Evolutionary conservation across 1,284 basidiomycete species (phyloP).

Genomic region (Gymnopus androsaceus): DNA sequence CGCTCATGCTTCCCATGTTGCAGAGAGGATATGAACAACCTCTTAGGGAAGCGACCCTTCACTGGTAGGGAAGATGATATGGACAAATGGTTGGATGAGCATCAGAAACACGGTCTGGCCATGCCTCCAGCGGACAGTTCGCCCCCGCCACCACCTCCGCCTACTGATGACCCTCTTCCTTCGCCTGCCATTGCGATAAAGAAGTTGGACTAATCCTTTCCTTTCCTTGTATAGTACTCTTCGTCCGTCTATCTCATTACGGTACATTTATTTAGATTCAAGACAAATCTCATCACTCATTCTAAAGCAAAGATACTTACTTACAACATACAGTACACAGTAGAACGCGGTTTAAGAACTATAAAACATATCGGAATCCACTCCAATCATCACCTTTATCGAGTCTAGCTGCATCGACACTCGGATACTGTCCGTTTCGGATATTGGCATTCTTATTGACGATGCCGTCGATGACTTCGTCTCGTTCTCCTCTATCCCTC

Average conservation of each 20-base stretch:
- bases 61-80: conserved; percentile 80
- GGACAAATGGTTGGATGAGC: conserved; percentile 90
- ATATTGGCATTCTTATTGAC: conserved; percentile 40
- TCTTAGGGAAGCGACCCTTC: conserved; percentile 88
- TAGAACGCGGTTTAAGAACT: not conserved
- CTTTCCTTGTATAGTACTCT: conserved; percentile 11
- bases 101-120: conserved; percentile 54
- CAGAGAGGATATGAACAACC: conserved; percentile 81
- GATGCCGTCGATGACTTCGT: conserved; percentile 60
- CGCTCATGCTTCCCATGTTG: conserved; percentile 5
- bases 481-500: conserved; percentile 63
- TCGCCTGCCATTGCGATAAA: conserved; percentile 52
- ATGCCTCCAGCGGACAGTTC: conserved; percentile 58
- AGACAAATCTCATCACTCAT: conserved; percentile 24
- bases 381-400: conserved; percentile 62
- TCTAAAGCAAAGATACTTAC: not conserved
- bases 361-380: conserved; percentile 52
- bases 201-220: conserved; percentile 10
- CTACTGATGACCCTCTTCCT: conserved; percentile 41
- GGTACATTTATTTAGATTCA: conserved; percentile 22
- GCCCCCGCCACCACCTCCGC: conserved; percentile 34
- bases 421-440: conserved; percentile 47
- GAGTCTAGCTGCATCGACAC: conserved; percentile 48
- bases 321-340: not conserved
- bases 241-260: conserved; percentile 8